These are phyloP conservation scores for Hypoxylon lienhwacheense DNA, from an alignment of 495 filamentous ascomycete genomes.

Conservation along the genomic window DNA sequence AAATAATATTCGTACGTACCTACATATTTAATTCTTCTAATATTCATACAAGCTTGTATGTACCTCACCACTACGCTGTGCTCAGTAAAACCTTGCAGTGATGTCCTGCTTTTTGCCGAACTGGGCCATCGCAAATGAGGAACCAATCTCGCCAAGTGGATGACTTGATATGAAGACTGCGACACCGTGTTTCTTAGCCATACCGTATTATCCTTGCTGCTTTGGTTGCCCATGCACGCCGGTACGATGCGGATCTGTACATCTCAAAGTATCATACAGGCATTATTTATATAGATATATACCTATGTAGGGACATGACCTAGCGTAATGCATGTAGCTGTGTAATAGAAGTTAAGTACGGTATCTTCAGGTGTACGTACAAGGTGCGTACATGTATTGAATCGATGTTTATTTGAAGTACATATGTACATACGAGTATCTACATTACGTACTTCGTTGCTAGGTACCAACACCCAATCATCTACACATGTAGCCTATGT, in stretches of 20 bases:
- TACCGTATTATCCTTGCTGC: constrained; percentile 20
- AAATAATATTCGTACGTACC: neutral
- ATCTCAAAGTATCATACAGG: too few species aligned
- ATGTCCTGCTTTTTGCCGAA: constrained; percentile 33
- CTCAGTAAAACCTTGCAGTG: constrained; percentile 24
- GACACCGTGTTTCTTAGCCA: constrained; percentile 27
- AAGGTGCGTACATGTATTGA: neutral
- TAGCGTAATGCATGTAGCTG: too few species aligned
- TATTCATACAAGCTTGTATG: neutral
- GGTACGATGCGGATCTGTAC: constrained; percentile 5
- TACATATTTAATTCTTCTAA: neutral
- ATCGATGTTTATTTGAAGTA: too few species aligned
- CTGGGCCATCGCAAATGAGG: constrained; percentile 26
- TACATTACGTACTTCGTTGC: too few species aligned
- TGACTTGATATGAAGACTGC: constrained; percentile 26
- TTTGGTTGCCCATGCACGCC: neutral
- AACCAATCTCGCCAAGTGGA: constrained; percentile 31
- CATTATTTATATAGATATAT: too few species aligned
- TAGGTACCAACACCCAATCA: neutral
- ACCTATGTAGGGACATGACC: too few species aligned
- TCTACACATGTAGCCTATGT: neutral
- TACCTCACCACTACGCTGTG: neutral
- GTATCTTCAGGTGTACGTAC: neutral
- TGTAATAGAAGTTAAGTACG: too few species aligned
- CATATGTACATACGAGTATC: constrained; percentile 1